Evolutionary conservation across 139 green algal species (phyloP), one percentile per base, ranked within the genome.

Genomic region (Chlorella sp.): DNA sequence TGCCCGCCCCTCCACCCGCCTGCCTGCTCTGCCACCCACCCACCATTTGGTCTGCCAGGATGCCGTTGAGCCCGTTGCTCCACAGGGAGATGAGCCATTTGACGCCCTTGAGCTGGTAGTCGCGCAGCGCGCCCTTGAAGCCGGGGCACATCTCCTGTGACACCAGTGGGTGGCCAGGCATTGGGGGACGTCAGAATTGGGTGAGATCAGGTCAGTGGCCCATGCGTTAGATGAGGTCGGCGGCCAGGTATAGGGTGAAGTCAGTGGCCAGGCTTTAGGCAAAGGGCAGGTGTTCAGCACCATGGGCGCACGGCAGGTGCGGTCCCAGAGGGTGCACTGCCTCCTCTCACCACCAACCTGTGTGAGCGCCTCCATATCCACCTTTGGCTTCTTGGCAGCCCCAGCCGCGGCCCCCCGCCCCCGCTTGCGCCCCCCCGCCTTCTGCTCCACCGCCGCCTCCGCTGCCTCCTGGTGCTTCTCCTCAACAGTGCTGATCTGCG

Each of bases 41-140:
- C 75, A 81, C 97, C 97, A 99, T 99, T 91, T 99, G 96, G 89
- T 99, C 97, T 12, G 97, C 97, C 68, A 99, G 92, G 89, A 99
- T 99, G 90, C 97, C 97, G 82, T 98, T 99, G 75, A 98, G 91
- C 48, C 96, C 98, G 90, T 99, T 99, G 81, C 97, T 91, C 88
- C 95, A 98, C 34, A 99, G 94, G 37, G 95, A 97, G 53, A 98
- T 96, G 36, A 99, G 89, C 97, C 97, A 99, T 53, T 93, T 95
- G 28, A 99, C 95, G 9, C 97, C 97, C 83, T 96, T 96, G 57
- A 99, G 92, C 94, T 99, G 97, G 91, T 99, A 99, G 77, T 97
- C 94, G 3, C 97, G 95, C 89, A 98, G 89, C 40, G 97, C 94
- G 1, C 93, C 96, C 15, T 89, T 85, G n/a, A 99, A 96, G 22